These are phyloP conservation scores for Mycosphaerella arachidis DNA, from an alignment of 2,329 filamentous ascomycete species.

Conservation along the genomic window DNA sequence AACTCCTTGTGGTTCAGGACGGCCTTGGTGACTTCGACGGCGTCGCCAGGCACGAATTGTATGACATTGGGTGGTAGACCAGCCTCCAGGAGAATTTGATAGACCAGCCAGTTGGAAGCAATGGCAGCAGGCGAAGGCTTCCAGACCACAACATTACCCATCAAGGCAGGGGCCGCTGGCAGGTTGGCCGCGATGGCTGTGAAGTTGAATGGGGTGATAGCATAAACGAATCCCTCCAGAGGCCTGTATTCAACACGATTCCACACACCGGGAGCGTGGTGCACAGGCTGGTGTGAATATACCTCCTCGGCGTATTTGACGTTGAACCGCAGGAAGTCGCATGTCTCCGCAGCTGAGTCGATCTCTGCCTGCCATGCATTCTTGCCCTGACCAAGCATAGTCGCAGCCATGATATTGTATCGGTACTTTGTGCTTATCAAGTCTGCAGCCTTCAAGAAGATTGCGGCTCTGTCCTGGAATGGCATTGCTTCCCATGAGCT, in stretches of 20 bases:
- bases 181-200: constrained; percentile 91
- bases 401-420: constrained; percentile 93
- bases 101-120: constrained; percentile 84
- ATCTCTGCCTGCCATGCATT: constrained; percentile 99
- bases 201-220: constrained; percentile 94
- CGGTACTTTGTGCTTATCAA: constrained; percentile 87
- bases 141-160: constrained; percentile 95
- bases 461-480: constrained; percentile 83
- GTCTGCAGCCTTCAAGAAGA: constrained; percentile 95
- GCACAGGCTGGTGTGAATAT: constrained; percentile 79
- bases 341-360: constrained; percentile 85
- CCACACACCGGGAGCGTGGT: constrained; percentile 81
- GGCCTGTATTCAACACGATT: constrained; percentile 86
- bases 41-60: constrained; percentile 87
- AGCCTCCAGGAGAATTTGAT: constrained; percentile 85
- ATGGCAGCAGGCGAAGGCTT: constrained; percentile 90
- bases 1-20: constrained; percentile 76
- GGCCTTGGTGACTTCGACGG: constrained; percentile 73
- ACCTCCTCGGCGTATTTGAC: constrained; percentile 90
- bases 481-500: constrained; percentile 78
- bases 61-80: constrained; percentile 86
- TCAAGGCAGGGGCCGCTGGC: constrained; percentile 72
- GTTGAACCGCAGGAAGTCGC: constrained; percentile 86
- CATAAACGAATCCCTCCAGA: constrained; percentile 92
- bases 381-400: constrained; percentile 95